Evolutionary conservation across 768 basidiomycete genomes (phyloP).

Genomic region (Hortiboletus flavorubellus): DNA sequence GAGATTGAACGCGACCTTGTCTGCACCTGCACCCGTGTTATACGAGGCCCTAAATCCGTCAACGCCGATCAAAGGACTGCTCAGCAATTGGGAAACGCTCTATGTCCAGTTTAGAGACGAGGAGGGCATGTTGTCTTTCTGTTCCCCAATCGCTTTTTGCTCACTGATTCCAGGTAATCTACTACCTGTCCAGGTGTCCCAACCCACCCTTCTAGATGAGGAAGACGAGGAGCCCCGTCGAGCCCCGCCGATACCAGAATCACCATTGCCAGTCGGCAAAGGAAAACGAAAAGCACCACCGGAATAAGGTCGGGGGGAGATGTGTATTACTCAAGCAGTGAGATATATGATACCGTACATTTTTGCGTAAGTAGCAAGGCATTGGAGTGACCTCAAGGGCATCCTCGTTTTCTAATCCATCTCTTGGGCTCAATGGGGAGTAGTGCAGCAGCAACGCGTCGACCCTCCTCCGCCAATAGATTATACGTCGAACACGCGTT

Average conservation of each 20-base stretch:
- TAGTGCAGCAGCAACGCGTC: slow-evolving; percentile 89
- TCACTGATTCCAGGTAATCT: slow-evolving; percentile 45
- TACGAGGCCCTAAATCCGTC: slow-evolving; percentile 50
- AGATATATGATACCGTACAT: slow-evolving; percentile 15
- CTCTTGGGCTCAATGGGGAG: slow-evolving; percentile 56
- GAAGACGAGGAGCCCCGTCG: slow-evolving; percentile 47
- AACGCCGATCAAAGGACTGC: slow-evolving; percentile 45
- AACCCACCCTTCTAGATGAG: slow-evolving; percentile 59
- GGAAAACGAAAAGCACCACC: slow-evolving; percentile 62
- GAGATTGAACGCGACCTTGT: slow-evolving; percentile 33
- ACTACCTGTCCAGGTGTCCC: slow-evolving; percentile 54
- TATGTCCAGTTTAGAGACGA: slow-evolving; percentile 66
- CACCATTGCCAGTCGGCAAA: slow-evolving; percentile 32
- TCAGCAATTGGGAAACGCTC: slow-evolving; percentile 64
- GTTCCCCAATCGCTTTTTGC: neutral
- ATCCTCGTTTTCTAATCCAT: slow-evolving; percentile 42
- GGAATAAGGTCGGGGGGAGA: slow-evolving; percentile 12
- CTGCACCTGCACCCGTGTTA: slow-evolving; percentile 13
- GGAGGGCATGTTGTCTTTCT: slow-evolving; percentile 40
- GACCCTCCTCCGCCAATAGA: slow-evolving; percentile 86
- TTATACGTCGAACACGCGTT: slow-evolving; percentile 98
- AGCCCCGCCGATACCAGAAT: slow-evolving; percentile 29
- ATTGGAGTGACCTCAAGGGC: too few species aligned
- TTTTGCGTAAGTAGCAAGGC: too few species aligned
- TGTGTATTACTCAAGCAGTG: slow-evolving; percentile 11